phyloP scores from a whole-genome alignment of 345 rosid species.

The Eucalyptus marginata region DNA sequence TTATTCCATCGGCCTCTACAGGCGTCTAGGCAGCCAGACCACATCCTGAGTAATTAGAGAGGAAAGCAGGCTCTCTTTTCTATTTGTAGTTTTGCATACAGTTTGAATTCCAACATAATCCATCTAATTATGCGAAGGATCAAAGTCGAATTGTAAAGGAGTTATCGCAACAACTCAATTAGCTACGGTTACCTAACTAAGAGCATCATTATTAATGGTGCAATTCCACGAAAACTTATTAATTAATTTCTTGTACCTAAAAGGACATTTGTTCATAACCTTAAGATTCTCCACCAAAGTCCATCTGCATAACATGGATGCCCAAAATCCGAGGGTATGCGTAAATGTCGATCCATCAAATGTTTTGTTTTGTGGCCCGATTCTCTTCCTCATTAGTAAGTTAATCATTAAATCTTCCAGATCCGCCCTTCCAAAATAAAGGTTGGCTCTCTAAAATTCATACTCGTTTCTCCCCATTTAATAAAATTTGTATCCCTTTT shows the following conservation, averaged over 20 bases:
- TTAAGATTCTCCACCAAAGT: background rate
- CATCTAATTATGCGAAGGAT: background rate
- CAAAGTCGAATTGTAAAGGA: background rate
- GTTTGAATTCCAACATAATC: background rate
- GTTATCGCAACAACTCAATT: background rate
- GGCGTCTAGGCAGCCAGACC: background rate
- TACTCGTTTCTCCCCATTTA: background rate
- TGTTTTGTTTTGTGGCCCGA: background rate
- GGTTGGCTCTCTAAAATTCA: background rate
- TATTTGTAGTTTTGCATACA: background rate
- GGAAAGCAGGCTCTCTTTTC: background rate
- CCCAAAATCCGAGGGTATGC: background rate
- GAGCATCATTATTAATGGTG: background rate
- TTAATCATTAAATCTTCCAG: background rate
- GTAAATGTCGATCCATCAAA: background rate
- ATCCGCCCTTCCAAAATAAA: background rate
- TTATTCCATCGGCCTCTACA: background rate
- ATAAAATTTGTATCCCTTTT: background rate
- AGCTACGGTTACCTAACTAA: background rate
- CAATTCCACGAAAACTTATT: background rate
- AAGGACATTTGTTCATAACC: background rate
- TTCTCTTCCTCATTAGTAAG: background rate
- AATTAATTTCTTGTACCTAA: background rate
- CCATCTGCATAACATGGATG: background rate
- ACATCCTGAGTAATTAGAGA: background rate